Evolutionary conservation across 2,329 filamentous ascomycete genomes (phyloP).

Genomic region (Fusarium sp.): DNA sequence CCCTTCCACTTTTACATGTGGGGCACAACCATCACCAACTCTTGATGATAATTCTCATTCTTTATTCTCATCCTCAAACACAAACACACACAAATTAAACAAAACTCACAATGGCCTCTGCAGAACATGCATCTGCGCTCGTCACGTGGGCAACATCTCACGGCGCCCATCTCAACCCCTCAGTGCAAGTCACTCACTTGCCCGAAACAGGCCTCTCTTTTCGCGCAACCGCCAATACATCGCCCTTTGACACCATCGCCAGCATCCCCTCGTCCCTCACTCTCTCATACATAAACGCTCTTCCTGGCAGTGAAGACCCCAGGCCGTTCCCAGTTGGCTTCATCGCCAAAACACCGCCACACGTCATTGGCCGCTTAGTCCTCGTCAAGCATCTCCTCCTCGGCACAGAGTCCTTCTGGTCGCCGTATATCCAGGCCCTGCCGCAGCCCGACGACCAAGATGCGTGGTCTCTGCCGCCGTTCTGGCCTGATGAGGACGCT

Average conservation of each 20-base stretch:
- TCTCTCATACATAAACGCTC: slow-evolving; percentile 69
- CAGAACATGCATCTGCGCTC: slow-evolving; percentile 50
- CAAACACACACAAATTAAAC: neutral
- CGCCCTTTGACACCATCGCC: slow-evolving; percentile 59
- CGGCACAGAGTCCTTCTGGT: slow-evolving; percentile 71
- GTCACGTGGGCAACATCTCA: slow-evolving; percentile 60
- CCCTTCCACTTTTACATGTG: slow-evolving; percentile 37
- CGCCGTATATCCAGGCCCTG: slow-evolving; percentile 72
- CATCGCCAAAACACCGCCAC: slow-evolving; percentile 61
- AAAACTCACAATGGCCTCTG: slow-evolving; percentile 20
- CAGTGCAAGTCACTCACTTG: slow-evolving; percentile 65
- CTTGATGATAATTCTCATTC: slow-evolving; percentile 8
- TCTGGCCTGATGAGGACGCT: slow-evolving; percentile 71
- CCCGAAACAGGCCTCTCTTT: slow-evolving; percentile 64
- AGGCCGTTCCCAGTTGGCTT: slow-evolving; percentile 61
- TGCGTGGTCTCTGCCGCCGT: slow-evolving; percentile 68
- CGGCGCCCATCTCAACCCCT: slow-evolving; percentile 61
- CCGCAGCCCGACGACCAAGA: slow-evolving; percentile 67
- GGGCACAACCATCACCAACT: slow-evolving; percentile 23
- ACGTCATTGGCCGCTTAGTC: slow-evolving; percentile 74
- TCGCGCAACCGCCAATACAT: slow-evolving; percentile 56
- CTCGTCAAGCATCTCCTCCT: slow-evolving; percentile 74
- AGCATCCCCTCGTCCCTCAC: slow-evolving; percentile 63
- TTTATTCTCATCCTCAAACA: neutral
- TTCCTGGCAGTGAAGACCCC: slow-evolving; percentile 44